Evolutionary conservation across 2,329 filamentous ascomycete genomes (phyloP), one percentile per base, ranked within the genome.

Genomic region (Lecanicillium sp.): DNA sequence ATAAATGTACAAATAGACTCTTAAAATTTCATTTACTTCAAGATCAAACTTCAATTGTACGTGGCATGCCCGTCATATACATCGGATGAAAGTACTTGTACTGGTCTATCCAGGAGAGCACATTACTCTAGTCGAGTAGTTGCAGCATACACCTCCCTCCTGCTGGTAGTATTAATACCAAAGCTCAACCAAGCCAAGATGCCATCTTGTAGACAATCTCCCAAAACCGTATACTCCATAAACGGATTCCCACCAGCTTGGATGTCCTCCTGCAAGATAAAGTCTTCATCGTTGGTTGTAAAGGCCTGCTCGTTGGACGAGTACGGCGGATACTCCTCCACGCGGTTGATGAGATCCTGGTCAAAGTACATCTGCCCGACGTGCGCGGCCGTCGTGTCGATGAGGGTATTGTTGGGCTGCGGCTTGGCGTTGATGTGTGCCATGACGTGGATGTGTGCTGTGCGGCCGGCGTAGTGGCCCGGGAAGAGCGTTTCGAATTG

Each of bases 301-400:
- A 66, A 14, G 1, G 48, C 45, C 49, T 69, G 60, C 4, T 54
- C 59, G 55, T 72, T 72, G 37, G 46, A 50, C 9, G 40, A 52
- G 52, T 72, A 72, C 1, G 75, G 73, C 2, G 53, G 45, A 1
- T 56, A 57, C 18, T 50, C 49, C 43, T 75, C 68, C 37, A 79
- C 72, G 15, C 57, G 47, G n/a, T 51, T 45, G 42, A 74, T 65
- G 25, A 78, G 64, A 44, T 64, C 62, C 50, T 76, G 68, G 55
- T 78, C 73, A 52, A 78, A 74, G 63, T 74, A 81, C 43, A 77
- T 56, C 54, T 81, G 77, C n/a, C 77, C 76, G 22, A 79, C 67
- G 54, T 81, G 74, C 3, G 70, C 65, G 33, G 71, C 65, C 22
- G 59, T 64, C 17, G 68, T 63, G 42, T 65, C 68, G 18, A 59